These are phyloP conservation scores for Hibiscus tridactylites DNA, from an alignment of 345 rosid species.

Conservation along the genomic window DNA sequence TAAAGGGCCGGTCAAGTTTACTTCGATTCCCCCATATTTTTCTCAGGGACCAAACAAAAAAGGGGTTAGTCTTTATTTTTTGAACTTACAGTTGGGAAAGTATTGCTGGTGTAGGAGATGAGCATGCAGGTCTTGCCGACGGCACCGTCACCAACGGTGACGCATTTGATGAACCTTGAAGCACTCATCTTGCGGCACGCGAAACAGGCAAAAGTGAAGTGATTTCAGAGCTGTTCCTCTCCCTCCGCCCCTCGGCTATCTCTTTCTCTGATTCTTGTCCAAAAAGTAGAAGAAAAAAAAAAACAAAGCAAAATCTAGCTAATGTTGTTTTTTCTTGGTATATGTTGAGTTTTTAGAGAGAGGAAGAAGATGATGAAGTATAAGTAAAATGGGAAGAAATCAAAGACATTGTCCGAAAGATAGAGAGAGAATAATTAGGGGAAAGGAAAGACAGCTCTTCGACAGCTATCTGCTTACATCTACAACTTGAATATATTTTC, in stretches of 20 bases:
- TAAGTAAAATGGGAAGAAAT: not conserved
- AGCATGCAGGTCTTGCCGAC: conserved; percentile 79
- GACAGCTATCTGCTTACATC: not conserved
- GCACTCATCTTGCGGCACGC: conserved; percentile 39
- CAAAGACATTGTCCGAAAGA: not conserved
- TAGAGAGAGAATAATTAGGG: not conserved
- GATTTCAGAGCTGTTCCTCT: not conserved
- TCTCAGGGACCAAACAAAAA: conserved; percentile 6
- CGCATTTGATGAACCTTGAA: conserved; percentile 68
- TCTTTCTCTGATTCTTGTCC: not conserved
- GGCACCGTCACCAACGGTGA: conserved; percentile 76
- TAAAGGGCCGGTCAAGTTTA: not conserved
- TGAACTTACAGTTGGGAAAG: conserved; percentile 54
- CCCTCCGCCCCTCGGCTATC: not conserved
- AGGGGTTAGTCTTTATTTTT: too few relatives aligned
- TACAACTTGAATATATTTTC: not conserved
- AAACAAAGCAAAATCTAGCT: not conserved
- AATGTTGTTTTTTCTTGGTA: not conserved
- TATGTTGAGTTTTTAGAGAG: not conserved
- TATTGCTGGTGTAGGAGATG: conserved; percentile 70
- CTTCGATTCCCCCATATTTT: not conserved
- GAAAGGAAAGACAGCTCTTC: conserved; percentile 1
- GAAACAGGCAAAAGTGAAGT: not conserved
- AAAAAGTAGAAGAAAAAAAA: not conserved
- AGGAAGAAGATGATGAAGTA: not conserved